Evolutionary conservation across 2,329 filamentous ascomycete species (phyloP), one percentile per base, ranked within the genome.

Genomic region (Colletotrichum chrysophilum): DNA sequence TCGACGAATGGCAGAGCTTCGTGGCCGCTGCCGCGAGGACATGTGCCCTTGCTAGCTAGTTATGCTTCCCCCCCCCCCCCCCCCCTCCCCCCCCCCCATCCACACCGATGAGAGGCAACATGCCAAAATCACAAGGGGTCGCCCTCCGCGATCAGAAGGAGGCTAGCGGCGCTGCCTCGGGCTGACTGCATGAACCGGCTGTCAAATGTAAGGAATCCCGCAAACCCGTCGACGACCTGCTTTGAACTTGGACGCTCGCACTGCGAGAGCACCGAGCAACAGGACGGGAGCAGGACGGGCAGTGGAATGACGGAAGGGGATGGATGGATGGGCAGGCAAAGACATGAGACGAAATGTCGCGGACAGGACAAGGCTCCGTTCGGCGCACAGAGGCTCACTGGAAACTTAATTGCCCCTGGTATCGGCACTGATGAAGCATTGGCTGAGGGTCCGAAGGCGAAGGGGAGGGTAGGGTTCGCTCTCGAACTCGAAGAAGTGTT

Each of bases 261-360:
- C 38, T 48, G 38, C 38, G 36, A 43, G 28, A 38, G 52, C 62
- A 13, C 69, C 38, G 70, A 67, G 73, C 64, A 38, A 34, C 56
- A 71, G 32, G 58, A 48, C 48, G 73, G 64, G 64, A 73, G 58
- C 55, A 64, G 16, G 56, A 73, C 73, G 70, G 73, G 56, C 73
- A 68, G 73, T 55, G 38, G 32, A 71, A 55, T 21, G 30, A 36
- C 30, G 34, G 61, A 28, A 34, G 34, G 56, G 12, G 52, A 38
- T 38, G 36, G 36, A 18, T 38, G n/a, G 21, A 56, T 56, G n/a
- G 52, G 14, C 26, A 32, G 30, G 58, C 32, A 66, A 32, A 65
- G 56, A 75, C 38, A 48, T 75, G 62, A 73, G 73, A 75, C 69
- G 73, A 75, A 75, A 73, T 68, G 60, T 74, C 28, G 71, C 66